Conservation (phyloP, 2,329 filamentous ascomycete genomes). For the Stagonosporopsis rhizophila region DNA sequence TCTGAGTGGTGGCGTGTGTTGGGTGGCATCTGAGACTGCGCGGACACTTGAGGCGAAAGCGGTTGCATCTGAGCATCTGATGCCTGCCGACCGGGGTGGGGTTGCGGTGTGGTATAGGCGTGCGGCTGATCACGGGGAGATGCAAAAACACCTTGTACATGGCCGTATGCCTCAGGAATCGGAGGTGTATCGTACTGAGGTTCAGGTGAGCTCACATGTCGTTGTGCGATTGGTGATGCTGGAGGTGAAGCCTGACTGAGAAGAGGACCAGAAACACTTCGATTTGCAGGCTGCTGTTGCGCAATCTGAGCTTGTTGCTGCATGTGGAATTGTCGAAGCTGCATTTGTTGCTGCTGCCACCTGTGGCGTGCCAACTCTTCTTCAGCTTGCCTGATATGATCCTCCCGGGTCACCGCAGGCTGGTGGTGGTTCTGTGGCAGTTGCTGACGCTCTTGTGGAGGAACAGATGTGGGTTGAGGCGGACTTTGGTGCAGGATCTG, state of each 20-base stretch:
- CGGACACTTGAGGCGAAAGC: constrained; percentile 45
- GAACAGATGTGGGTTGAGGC: constrained; percentile 14
- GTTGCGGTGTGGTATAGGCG: constrained; percentile 20
- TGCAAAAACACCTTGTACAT: constrained; percentile 41
- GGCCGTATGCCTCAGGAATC: constrained; percentile 46
- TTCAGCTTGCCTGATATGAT: constrained; percentile 7
- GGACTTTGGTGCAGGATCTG: constrained; percentile 12
- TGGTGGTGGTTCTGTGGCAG: constrained; percentile 3
- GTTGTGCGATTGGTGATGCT: constrained; percentile 25
- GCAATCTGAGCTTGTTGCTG: constrained; percentile 16
- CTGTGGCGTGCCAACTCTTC: constrained; percentile 15
- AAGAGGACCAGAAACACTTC: constrained; percentile 32
- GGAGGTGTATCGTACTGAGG: constrained; percentile 47
- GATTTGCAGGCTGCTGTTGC: constrained; percentile 12
- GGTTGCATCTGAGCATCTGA: constrained; percentile 41
- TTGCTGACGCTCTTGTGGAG: constrained; percentile 8
- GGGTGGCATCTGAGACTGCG: constrained; percentile 33
- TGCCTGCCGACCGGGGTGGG: constrained; percentile 29
- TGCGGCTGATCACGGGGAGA: constrained; percentile 32
- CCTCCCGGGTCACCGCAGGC: constrained; percentile 14
- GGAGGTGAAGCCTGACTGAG: constrained; percentile 18
- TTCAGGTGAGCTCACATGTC: constrained; percentile 35
- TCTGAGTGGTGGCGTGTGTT: constrained; percentile 37
- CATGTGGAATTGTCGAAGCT: constrained; percentile 15
- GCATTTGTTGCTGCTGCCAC: constrained; percentile 18